A percentile compares a stretch with the other conserved stretches of the same genome.
Evolutionary conservation across 2,329 filamentous ascomycete genomes (phyloP).

Genomic region (Neobulgaria alba): DNA sequence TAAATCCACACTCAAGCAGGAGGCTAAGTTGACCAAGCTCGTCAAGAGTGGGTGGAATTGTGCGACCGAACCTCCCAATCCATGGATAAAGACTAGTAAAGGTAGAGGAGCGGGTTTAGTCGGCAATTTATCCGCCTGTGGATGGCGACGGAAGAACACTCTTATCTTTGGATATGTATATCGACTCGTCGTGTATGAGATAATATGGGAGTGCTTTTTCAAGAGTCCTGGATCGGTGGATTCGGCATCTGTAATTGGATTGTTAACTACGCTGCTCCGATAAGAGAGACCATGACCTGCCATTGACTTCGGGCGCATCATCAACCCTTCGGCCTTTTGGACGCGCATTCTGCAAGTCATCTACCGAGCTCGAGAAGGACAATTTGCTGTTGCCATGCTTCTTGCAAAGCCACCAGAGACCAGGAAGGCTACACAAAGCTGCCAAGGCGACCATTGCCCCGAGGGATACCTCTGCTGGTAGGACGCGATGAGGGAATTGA

Average conservation of each 20-base stretch:
- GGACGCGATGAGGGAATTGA: not conserved
- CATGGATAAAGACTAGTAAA: constrained; percentile 84
- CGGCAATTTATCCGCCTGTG: constrained; percentile 74
- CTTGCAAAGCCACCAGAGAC: constrained; percentile 19
- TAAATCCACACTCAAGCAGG: constrained; percentile 81
- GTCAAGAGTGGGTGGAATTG: constrained; percentile 79
- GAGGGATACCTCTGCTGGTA: constrained; percentile 4
- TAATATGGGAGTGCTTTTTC: constrained; percentile 63
- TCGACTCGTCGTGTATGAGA: constrained; percentile 60
- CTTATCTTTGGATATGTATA: constrained; percentile 67
- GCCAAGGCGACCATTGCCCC: constrained; percentile 19
- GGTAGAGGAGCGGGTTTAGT: constrained; percentile 65
- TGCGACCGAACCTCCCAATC: constrained; percentile 81
- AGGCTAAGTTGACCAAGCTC: constrained; percentile 72
- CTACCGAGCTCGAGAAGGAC: constrained; percentile 12
- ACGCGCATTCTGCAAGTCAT: constrained; percentile 2
- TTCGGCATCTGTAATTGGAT: constrained; percentile 20
- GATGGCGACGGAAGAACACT: constrained; percentile 75
- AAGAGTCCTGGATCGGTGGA: constrained; percentile 65
- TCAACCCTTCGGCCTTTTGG: constrained; percentile 4
- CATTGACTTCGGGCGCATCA: constrained; percentile 11
- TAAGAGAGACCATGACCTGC: constrained; percentile 17
- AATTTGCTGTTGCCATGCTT: constrained; percentile 12
- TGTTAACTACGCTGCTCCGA: no score
- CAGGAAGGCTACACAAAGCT: constrained; percentile 16